Conservation (phyloP, 352 stramenopile genomes). For the Pythium pectinolyticum region DNA sequence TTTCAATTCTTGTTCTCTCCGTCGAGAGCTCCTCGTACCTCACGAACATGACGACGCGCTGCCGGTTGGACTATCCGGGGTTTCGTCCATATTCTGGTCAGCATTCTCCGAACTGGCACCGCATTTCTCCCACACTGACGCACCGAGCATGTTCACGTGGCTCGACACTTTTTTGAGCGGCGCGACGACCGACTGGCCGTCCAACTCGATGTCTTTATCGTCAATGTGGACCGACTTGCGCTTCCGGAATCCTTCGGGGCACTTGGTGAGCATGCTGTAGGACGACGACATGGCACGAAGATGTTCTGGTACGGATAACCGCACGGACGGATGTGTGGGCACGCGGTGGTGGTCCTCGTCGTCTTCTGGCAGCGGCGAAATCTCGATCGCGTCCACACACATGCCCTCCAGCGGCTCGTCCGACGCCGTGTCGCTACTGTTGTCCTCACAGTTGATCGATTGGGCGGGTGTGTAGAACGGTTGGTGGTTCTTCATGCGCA, state of each 20-base stretch:
- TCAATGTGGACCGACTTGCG: slow-evolving; percentile 73
- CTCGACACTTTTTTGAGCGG: slow-evolving; percentile 73
- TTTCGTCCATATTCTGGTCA: slow-evolving; percentile 9
- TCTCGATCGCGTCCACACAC: slow-evolving; percentile 65
- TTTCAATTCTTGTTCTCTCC: background rate
- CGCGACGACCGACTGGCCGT: slow-evolving; percentile 11
- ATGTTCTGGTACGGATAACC: slow-evolving; percentile 59
- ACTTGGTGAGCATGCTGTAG: slow-evolving; percentile 63
- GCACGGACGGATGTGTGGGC: slow-evolving; percentile 28
- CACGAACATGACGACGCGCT: slow-evolving; percentile 16
- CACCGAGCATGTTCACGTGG: slow-evolving; percentile 56
- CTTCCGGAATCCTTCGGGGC: slow-evolving; percentile 71
- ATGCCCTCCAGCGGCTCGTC: slow-evolving; percentile 33
- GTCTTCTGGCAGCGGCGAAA: slow-evolving; percentile 41
- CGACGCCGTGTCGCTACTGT: slow-evolving; percentile 26
- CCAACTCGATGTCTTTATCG: slow-evolving; percentile 20
- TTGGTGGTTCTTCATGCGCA: slow-evolving; percentile 52
- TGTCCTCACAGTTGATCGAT: slow-evolving; percentile 27
- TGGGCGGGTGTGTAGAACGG: slow-evolving; percentile 11
- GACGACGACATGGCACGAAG: slow-evolving; percentile 44
- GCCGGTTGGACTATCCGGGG: slow-evolving; percentile 15
- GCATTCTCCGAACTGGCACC: background rate
- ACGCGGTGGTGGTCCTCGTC: slow-evolving; percentile 23
- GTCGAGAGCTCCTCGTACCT: background rate
- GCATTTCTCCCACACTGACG: background rate